A percentile compares a stretch with the other conserved stretches of the same genome.
These are phyloP conservation scores for Trametes sp. DNA, from an alignment of 1,284 basidiomycete species.

Conservation along the genomic window DNA sequence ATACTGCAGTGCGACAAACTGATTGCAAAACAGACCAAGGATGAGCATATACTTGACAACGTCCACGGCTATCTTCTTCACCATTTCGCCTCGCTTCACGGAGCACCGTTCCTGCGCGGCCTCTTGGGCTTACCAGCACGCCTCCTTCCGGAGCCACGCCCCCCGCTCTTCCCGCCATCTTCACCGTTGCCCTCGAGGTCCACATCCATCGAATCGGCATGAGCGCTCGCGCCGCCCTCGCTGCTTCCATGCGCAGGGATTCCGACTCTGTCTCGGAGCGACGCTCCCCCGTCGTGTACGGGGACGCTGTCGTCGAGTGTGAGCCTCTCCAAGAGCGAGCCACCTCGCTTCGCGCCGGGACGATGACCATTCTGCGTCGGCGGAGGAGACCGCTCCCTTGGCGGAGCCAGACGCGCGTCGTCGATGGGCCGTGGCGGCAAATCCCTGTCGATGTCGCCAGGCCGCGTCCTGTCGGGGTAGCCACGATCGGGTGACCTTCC, in stretches of 20 bases:
- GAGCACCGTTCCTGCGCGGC: conserved; percentile 9
- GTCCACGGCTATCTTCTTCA: neutral
- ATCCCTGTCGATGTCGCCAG: conserved; percentile 11
- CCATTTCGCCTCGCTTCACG: conserved; percentile 1
- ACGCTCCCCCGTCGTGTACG: conserved; percentile 31
- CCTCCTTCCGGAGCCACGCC: conserved; percentile 11
- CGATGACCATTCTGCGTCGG: conserved; percentile 40
- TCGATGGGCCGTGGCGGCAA: conserved; percentile 14
- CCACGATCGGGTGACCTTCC: conserved; percentile 8
- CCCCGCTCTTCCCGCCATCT: conserved; percentile 6
- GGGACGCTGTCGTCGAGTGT: conserved; percentile 34
- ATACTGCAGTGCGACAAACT: conserved; percentile 18
- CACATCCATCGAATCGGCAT: conserved; percentile 19
- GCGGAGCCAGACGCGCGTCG: conserved; percentile 16
- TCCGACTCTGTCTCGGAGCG: conserved; percentile 51
- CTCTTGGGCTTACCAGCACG: conserved; percentile 16
- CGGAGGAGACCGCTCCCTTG: conserved; percentile 19
- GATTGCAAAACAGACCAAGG: conserved; percentile 17
- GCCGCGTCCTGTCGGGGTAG: conserved; percentile 13
- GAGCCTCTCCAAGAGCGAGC: conserved; percentile 49
- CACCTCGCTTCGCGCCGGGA: conserved; percentile 42
- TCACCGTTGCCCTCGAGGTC: conserved; percentile 16
- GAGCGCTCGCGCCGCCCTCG: neutral
- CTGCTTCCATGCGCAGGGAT: conserved; percentile 1
- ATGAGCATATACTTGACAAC: conserved; percentile 5